A percentile compares a stretch with the other conserved stretches of the same genome.
Evolutionary conservation across 805 yeast genomes (phyloP).

Genomic region (Schwanniomyces sp.): DNA sequence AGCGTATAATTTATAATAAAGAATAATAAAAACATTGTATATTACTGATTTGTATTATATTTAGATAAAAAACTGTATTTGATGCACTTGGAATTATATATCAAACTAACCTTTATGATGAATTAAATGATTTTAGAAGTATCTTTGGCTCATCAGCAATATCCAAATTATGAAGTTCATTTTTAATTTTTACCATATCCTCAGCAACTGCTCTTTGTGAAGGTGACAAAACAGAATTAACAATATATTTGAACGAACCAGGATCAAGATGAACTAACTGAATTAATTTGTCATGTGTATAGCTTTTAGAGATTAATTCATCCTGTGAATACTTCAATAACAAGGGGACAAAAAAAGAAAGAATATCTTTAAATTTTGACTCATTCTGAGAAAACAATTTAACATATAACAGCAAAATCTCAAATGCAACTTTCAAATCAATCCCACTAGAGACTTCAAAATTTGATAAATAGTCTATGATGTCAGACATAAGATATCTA

Average conservation of each 20-base stretch:
- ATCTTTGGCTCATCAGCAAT: slow-evolving; percentile 12
- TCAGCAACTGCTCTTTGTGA: slow-evolving; percentile 45
- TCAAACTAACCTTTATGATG: neutral
- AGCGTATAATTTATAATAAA: too few species aligned
- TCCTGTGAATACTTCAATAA: slow-evolving; percentile 29
- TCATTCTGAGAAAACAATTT: slow-evolving; percentile 29
- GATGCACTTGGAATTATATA: too few species aligned
- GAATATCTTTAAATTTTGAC: slow-evolving; percentile 25
- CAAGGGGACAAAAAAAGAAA: slow-evolving; percentile 35
- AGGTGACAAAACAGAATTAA: slow-evolving; percentile 35
- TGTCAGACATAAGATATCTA: slow-evolving; percentile 44
- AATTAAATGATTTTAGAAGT: slow-evolving; percentile 25
- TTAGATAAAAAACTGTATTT: too few species aligned
- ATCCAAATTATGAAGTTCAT: neutral
- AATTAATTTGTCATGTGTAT: slow-evolving; percentile 48
- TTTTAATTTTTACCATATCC: slow-evolving; percentile 34
- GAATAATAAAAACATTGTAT: too few species aligned
- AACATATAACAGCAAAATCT: slow-evolving; percentile 48
- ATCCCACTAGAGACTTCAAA: slow-evolving; percentile 17
- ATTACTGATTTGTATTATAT: too few species aligned
- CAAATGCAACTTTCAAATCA: slow-evolving; percentile 39
- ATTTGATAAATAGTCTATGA: slow-evolving; percentile 32
- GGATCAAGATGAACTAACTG: slow-evolving; percentile 47
- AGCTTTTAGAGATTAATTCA: slow-evolving; percentile 23
- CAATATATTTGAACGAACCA: slow-evolving; percentile 47